Conservation (phyloP, 257 asterid species). For the Cruciata laevipes region DNA sequence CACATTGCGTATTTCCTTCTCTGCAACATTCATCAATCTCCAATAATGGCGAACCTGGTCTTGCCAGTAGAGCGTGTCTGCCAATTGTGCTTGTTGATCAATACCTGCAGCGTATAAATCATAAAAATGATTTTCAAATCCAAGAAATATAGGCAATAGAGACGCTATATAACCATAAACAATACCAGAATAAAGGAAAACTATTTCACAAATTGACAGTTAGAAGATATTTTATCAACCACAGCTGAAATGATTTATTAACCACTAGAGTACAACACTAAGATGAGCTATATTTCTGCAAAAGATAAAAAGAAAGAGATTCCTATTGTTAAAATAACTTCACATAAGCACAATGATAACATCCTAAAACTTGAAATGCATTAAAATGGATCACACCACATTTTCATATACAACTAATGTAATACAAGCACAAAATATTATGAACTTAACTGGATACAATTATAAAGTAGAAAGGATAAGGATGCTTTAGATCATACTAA, state of each 20-base stretch:
- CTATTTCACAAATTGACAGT: not conserved
- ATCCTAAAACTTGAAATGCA: not conserved
- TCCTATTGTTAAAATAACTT: not conserved
- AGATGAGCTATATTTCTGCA: not conserved
- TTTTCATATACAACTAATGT: not conserved
- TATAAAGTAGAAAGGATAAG: not conserved
- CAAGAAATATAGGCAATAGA: not conserved
- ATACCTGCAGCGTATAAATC: conserved; percentile 40
- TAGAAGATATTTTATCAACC: not conserved
- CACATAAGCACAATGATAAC: not conserved
- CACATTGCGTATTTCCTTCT: conserved; percentile 62
- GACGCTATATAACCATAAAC: not conserved
- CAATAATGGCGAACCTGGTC: conserved; percentile 92
- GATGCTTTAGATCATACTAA: not conserved
- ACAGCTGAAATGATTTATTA: not conserved
- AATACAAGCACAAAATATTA: not conserved
- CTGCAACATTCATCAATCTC: conserved; percentile 74
- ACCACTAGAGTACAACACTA: not conserved
- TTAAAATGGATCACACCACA: not conserved
- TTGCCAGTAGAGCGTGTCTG: conserved; percentile 88
- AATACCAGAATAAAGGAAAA: not conserved
- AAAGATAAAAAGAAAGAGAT: not conserved
- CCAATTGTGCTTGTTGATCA: conserved; percentile 45
- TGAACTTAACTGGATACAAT: not conserved
- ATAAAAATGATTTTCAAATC: not conserved